Percentiles rank a stretch among this genome's conserved stretches.
Evolutionary conservation across 495 filamentous ascomycete genomes (phyloP).

Genomic region (Daldinia decipiens): DNA sequence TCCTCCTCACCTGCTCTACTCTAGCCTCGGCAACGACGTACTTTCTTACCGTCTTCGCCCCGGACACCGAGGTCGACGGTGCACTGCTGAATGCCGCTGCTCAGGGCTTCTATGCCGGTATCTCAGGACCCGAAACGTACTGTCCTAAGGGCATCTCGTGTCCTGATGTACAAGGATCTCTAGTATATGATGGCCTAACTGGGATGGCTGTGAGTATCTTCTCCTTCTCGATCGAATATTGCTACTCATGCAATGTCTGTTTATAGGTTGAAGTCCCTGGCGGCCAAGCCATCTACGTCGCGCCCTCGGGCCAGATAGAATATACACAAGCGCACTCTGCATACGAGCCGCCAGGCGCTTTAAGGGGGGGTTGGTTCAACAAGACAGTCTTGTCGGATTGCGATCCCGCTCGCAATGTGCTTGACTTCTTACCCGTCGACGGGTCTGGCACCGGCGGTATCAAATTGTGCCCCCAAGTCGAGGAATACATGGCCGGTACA

Average conservation of each 20-base stretch:
- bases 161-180: slow-evolving; percentile 37
- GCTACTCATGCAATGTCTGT: too few relatives aligned
- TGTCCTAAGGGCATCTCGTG: slow-evolving; percentile 35
- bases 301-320: slow-evolving; percentile 62
- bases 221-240: neutral
- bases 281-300: slow-evolving; percentile 72
- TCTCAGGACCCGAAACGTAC: slow-evolving; percentile 32
- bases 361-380: slow-evolving; percentile 55
- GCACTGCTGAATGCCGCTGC: slow-evolving; percentile 36
- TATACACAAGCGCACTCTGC: slow-evolving; percentile 71
- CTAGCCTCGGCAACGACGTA: slow-evolving; percentile 37
- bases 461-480: slow-evolving; percentile 36
- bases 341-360: slow-evolving; percentile 64
- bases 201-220: slow-evolving; percentile 39
- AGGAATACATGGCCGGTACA: slow-evolving; percentile 17
- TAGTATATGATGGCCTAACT: slow-evolving; percentile 29
- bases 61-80: slow-evolving; percentile 32
- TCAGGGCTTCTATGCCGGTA: slow-evolving; percentile 36
- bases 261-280: slow-evolving; percentile 67
- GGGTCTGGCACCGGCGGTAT: slow-evolving; percentile 34
- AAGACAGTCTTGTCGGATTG: slow-evolving; percentile 33
- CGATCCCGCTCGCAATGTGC: slow-evolving; percentile 21
- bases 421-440: slow-evolving; percentile 39
- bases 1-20: slow-evolving; percentile 23
- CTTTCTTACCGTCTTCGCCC: slow-evolving; percentile 38